Evolutionary conservation across 805 yeast species (phyloP).

Genomic region (Saturnispora galanensis): DNA sequence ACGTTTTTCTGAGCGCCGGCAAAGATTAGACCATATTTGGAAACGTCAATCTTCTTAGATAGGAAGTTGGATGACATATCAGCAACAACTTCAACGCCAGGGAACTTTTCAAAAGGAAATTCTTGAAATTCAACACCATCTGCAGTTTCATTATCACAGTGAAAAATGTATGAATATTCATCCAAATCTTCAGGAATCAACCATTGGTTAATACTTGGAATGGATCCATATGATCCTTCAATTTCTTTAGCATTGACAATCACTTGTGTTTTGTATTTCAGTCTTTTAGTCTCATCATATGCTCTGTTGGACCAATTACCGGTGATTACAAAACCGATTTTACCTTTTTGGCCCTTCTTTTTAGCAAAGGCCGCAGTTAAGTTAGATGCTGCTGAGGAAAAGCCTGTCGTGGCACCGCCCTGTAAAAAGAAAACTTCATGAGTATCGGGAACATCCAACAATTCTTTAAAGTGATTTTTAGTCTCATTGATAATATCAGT

Average conservation of each 20-base stretch:
- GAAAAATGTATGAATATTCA: conserved; percentile 74
- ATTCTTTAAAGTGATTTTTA: conserved; percentile 51
- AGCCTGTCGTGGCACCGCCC: conserved; percentile 98
- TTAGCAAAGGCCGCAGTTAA: conserved; percentile 58
- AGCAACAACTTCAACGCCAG: conserved; percentile 72
- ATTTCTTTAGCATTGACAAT: conserved; percentile 54
- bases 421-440: conserved; percentile 93
- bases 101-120: conserved; percentile 46
- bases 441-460: conserved; percentile 75
- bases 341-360: conserved; percentile 65
- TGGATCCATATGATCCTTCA: conserved; percentile 50
- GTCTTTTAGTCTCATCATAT: conserved; percentile 72
- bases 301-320: conserved; percentile 94
- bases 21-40: conserved; percentile 79
- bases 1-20: conserved; percentile 99
- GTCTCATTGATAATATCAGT: conserved; percentile 66
- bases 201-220: conserved; percentile 66
- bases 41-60: conserved; percentile 69
- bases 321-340: conserved; percentile 78
- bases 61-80: conserved; percentile 93
- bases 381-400: conserved; percentile 79
- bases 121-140: conserved; percentile 78
- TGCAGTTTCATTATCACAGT: conserved; percentile 96
- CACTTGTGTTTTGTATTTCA: conserved; percentile 66
- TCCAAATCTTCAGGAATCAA: conserved; percentile 42